Conservation (phyloP, 306 rosid species). For the Casuarina cunninghamiana region DNA sequence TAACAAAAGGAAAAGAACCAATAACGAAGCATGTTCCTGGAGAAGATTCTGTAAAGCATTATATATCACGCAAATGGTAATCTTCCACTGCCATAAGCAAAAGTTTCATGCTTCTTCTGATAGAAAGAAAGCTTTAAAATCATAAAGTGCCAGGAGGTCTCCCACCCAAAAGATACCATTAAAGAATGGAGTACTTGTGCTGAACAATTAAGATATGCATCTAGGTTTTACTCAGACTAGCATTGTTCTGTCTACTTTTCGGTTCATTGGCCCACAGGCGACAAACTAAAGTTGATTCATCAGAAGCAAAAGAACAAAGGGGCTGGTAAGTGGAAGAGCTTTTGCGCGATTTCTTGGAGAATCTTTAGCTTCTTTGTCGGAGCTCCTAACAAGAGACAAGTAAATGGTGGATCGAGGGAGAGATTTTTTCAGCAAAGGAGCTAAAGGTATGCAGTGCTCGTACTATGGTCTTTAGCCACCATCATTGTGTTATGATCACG, state of each 20-base stretch:
- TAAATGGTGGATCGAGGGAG: background rate
- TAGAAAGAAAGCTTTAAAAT: too few relatives aligned
- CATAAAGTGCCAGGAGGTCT: too few relatives aligned
- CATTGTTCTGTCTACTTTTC: background rate
- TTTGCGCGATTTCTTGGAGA: background rate
- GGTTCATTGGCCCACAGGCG: background rate
- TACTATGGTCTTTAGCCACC: too few relatives aligned
- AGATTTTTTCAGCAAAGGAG: constrained; percentile 3
- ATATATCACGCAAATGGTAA: too few relatives aligned
- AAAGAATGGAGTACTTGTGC: background rate
- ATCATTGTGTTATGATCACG: too few relatives aligned
- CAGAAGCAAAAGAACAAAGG: background rate
- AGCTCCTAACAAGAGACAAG: background rate
- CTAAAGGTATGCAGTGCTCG: background rate
- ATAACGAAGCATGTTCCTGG: background rate
- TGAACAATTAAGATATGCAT: too few relatives aligned
- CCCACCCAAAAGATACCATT: background rate
- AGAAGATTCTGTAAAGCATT: too few relatives aligned
- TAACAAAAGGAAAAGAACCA: background rate
- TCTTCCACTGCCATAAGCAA: too few relatives aligned
- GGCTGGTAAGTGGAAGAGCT: background rate
- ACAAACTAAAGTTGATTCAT: background rate
- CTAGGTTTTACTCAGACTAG: too few relatives aligned
- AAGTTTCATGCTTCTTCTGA: too few relatives aligned
- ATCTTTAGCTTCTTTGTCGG: background rate